These are phyloP conservation scores for Daldinia caldariorum DNA, from an alignment of 495 filamentous ascomycete genomes.

Conservation along the genomic window DNA sequence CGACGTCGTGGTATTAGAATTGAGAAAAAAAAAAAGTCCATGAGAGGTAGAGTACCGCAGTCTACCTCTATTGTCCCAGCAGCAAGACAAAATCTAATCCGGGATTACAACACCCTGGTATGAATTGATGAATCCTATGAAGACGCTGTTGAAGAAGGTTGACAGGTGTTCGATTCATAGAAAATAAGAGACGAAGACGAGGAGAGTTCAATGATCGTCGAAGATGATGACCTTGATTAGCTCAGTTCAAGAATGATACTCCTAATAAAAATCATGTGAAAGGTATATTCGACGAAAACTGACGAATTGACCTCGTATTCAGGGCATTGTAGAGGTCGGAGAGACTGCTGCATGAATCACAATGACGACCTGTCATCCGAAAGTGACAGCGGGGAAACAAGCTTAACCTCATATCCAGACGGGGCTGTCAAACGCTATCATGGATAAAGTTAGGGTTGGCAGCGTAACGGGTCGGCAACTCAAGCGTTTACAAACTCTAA, in stretches of 20 bases:
- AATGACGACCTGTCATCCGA: constrained; percentile 35
- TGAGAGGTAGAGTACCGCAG: too few relatives aligned
- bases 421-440: constrained; percentile 30
- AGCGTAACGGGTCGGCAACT: constrained; percentile 24
- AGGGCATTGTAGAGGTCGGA: neutral
- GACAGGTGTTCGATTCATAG: neutral
- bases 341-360: constrained; percentile 15
- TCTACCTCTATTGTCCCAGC: too few relatives aligned
- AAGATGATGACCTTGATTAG: constrained; percentile 6
- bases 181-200: neutral
- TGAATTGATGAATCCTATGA: too few relatives aligned
- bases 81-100: too few relatives aligned
- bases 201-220: constrained; percentile 15
- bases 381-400: constrained; percentile 13
- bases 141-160: neutral
- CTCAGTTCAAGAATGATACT: neutral
- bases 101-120: too few relatives aligned
- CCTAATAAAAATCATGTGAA: constrained; percentile 16
- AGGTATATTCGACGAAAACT: constrained; percentile 5
- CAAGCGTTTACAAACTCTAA: constrained; percentile 20
- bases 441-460: constrained; percentile 36
- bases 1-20: too few relatives aligned
- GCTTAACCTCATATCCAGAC: constrained; percentile 25
- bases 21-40: too few relatives aligned
- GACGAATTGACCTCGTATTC: constrained; percentile 24